phyloP scores from a whole-genome alignment of 2,329 filamentous ascomycete species.

The Aspergillus hortae region DNA sequence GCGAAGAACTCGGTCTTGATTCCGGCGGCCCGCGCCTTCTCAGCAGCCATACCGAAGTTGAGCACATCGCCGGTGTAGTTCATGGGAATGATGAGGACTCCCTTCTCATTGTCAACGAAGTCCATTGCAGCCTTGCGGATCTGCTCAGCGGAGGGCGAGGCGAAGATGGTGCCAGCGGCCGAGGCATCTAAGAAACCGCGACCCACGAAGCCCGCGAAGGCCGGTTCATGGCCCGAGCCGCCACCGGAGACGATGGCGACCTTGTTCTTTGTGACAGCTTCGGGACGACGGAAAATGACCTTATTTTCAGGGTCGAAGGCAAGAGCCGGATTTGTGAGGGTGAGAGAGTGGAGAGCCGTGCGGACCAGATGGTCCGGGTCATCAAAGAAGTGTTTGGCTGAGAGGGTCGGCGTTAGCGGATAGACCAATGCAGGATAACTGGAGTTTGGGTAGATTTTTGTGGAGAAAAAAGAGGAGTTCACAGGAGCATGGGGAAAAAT shows the following conservation, averaged over 20 bases:
- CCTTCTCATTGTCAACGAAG: conserved; percentile 66
- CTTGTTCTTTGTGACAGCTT: conserved; percentile 50
- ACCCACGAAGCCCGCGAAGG: conserved; percentile 82
- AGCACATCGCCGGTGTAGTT: conserved; percentile 90
- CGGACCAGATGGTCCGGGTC: conserved; percentile 76
- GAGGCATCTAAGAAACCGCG: conserved; percentile 74
- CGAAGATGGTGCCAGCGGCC: conserved; percentile 84
- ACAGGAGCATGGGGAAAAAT: conserved; percentile 9
- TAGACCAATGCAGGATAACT: conserved; percentile 2
- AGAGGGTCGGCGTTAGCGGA: conserved; percentile 14
- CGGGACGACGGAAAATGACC: conserved; percentile 71
- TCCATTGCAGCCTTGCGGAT: conserved; percentile 71
- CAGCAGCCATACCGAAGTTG: conserved; percentile 90
- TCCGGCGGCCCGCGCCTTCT: conserved; percentile 81
- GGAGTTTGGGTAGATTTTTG: conserved; percentile 6
- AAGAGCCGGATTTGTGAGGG: conserved; percentile 78
- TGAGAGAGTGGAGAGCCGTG: conserved; percentile 71
- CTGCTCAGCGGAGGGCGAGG: conserved; percentile 76
- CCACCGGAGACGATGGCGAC: conserved; percentile 86
- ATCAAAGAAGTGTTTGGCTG: conserved; percentile 81
- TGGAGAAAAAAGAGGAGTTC: conserved; percentile 12
- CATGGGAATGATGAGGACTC: conserved; percentile 88
- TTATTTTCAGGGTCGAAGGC: conserved; percentile 77
- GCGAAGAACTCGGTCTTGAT: conserved; percentile 82
- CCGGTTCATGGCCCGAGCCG: conserved; percentile 86